phyloP scores from a whole-genome alignment of 2,329 filamentous ascomycete genomes.

The Pseudophaeomoniella oleicola region DNA sequence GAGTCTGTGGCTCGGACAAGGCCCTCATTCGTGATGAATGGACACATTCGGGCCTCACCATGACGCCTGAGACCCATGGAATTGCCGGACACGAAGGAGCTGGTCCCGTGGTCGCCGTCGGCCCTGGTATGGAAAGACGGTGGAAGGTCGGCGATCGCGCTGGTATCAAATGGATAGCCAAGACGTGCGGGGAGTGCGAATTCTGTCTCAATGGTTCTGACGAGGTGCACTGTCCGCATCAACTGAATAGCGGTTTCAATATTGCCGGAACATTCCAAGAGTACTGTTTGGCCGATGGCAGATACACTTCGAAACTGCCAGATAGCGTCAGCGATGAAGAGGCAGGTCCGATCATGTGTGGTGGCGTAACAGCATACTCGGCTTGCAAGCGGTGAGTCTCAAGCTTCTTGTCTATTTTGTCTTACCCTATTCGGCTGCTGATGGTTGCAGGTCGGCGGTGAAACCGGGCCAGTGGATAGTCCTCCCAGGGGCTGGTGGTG shows the following conservation, averaged over 20 bases:
- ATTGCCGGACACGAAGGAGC: conserved; percentile 47
- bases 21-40: conserved; percentile 12
- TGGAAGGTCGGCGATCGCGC: conserved; percentile 70
- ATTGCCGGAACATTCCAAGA: conserved; percentile 23
- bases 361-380: conserved; percentile 19
- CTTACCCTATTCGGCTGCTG: too few relatives aligned
- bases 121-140: conserved; percentile 55
- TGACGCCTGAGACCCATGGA: conserved; percentile 9
- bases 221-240: conserved; percentile 20
- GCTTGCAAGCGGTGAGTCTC: conserved; percentile 1
- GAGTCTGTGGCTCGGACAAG: conserved; percentile 73
- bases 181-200: conserved; percentile 65
- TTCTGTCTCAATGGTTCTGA: conserved; percentile 47
- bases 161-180: conserved; percentile 86
- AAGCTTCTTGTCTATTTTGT: too few relatives aligned
- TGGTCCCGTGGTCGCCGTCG: conserved; percentile 67
- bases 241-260: conserved; percentile 22
- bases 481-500: conserved; percentile 15
- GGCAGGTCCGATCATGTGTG: conserved; percentile 23
- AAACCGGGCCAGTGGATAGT: conserved; percentile 16
- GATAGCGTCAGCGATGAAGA: conserved; percentile 21
- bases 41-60: conserved; percentile 9
- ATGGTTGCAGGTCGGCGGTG: too few relatives aligned
- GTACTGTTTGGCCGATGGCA: conserved; percentile 19
- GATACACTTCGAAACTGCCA: conserved; percentile 20